These are phyloP conservation scores for Vaccinium vitisidaea DNA, from an alignment of 148 eudicot genomes.

Conservation along the genomic window DNA sequence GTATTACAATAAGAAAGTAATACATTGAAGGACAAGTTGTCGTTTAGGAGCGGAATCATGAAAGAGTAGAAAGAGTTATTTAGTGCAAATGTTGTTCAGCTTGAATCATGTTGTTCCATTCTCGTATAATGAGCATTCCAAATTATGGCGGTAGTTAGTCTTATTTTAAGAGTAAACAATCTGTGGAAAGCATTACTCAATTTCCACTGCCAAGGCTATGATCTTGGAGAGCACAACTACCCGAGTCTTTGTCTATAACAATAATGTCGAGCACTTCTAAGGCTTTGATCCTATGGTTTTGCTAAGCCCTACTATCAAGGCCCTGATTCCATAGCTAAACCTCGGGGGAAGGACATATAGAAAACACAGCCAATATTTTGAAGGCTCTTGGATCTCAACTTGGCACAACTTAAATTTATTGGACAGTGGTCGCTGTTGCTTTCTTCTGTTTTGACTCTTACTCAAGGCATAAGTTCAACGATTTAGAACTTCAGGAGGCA, in stretches of 20 bases:
- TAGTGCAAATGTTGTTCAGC: neutral
- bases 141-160: neutral
- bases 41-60: neutral
- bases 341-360: too few species aligned
- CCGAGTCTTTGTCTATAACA: neutral
- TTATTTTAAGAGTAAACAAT: neutral
- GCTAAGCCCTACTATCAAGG: too few species aligned
- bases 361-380: neutral
- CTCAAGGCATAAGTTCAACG: neutral
- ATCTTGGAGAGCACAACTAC: neutral
- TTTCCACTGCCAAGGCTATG: neutral
- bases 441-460: neutral
- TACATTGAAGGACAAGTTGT: neutral
- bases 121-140: neutral
- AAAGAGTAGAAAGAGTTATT: neutral
- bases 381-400: neutral
- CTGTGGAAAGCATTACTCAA: neutral
- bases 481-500: neutral
- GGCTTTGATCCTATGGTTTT: too few species aligned
- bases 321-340: too few species aligned
- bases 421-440: neutral
- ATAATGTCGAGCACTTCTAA: neutral
- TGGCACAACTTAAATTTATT: neutral
- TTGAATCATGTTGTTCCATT: neutral
- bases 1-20: neutral